Evolutionary conservation across 768 basidiomycete species (phyloP).

Genomic region (Glaciozyma antarctica): DNA sequence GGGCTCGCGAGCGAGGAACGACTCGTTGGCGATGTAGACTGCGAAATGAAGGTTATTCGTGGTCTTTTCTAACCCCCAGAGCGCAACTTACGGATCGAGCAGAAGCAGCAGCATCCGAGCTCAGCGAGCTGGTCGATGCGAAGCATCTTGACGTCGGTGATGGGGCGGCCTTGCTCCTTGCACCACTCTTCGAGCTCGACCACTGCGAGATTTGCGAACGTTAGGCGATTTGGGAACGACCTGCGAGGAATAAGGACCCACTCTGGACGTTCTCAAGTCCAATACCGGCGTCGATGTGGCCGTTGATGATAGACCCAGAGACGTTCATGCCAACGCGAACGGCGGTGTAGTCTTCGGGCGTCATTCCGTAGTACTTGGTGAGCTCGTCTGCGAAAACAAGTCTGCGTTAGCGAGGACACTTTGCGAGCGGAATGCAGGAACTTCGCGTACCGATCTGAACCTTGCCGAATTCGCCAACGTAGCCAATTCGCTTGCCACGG

Average conservation of each 20-base stretch:
- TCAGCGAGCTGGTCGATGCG: slow-evolving; percentile 33
- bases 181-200: slow-evolving; percentile 30
- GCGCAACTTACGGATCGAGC: slow-evolving; percentile 7
- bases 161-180: slow-evolving; percentile 25
- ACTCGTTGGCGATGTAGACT: slow-evolving; percentile 25
- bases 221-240: too few species aligned
- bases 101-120: slow-evolving; percentile 34
- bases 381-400: slow-evolving; percentile 31
- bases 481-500: slow-evolving; percentile 33
- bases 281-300: slow-evolving; percentile 33
- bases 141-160: slow-evolving; percentile 32
- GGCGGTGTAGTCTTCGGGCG: slow-evolving; percentile 30
- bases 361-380: slow-evolving; percentile 28
- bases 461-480: slow-evolving; percentile 29
- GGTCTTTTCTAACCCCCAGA: not conserved
- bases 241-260: not conserved
- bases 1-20: slow-evolving; percentile 26
- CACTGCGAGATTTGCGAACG: too few species aligned
- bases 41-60: not conserved
- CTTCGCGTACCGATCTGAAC: not conserved
- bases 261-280: slow-evolving; percentile 33
- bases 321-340: slow-evolving; percentile 35
- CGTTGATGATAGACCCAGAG: slow-evolving; percentile 30
- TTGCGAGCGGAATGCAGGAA: too few species aligned
- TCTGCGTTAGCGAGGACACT: not conserved